phyloP scores from a whole-genome alignment of 257 asterid species.

The Solanum gracilifrons region DNA sequence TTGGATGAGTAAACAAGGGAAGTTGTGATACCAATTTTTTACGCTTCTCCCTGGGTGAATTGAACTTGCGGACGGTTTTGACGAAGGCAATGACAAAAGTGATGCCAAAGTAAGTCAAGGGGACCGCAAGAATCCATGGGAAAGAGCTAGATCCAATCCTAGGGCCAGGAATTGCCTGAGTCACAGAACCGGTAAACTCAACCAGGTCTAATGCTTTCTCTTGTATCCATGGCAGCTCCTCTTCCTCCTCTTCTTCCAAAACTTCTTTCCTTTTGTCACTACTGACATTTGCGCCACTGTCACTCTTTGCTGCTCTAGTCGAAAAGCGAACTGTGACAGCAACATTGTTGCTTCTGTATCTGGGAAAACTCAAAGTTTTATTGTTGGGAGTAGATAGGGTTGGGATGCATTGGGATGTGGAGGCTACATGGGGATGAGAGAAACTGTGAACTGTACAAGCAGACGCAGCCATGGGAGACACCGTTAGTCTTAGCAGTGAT shows the following conservation, averaged over 20 bases:
- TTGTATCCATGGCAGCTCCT: slow-evolving; percentile 95
- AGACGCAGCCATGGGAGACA: slow-evolving; percentile 1
- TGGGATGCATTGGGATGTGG: not conserved
- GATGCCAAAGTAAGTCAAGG: slow-evolving; percentile 71
- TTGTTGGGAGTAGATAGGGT: not conserved
- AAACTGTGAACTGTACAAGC: not conserved
- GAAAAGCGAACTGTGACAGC: not conserved
- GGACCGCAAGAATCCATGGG: slow-evolving; percentile 87
- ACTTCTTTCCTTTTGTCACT: slow-evolving; percentile 9
- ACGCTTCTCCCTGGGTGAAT: slow-evolving; percentile 73
- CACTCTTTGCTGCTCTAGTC: not conserved
- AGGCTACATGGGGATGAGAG: not conserved
- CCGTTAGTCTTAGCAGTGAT: not conserved
- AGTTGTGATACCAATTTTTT: slow-evolving; percentile 44
- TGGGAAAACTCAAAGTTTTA: not conserved
- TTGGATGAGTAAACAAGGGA: not conserved
- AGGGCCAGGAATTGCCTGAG: slow-evolving; percentile 96
- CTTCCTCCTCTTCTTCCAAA: slow-evolving; percentile 43
- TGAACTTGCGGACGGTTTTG: slow-evolving; percentile 66
- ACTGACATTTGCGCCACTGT: not conserved
- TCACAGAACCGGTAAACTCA: slow-evolving; percentile 86
- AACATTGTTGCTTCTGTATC: not conserved
- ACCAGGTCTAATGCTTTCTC: slow-evolving; percentile 96
- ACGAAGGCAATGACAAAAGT: slow-evolving; percentile 76
- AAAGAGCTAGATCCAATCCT: slow-evolving; percentile 78